These are phyloP conservation scores for Casaregolazyma lundiana DNA, from an alignment of 1,139 yeast species.

Conservation along the genomic window DNA sequence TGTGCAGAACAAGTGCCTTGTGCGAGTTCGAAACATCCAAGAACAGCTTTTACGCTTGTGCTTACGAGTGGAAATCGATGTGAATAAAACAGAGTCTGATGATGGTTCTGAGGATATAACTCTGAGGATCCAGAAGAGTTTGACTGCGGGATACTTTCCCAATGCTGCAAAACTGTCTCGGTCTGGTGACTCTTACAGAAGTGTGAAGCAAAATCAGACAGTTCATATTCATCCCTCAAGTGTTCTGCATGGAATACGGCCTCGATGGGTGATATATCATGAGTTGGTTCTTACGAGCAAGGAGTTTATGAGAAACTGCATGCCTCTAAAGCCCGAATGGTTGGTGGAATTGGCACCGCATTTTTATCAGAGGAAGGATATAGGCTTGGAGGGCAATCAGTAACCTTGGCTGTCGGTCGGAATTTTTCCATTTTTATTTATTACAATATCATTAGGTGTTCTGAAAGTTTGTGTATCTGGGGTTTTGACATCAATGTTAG, in stretches of 20 bases:
- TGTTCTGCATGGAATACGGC: conserved; percentile 53
- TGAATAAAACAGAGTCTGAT: conserved; percentile 25
- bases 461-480: too few species aligned
- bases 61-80: conserved; percentile 49
- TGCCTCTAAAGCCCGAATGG: conserved; percentile 67
- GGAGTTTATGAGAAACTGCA: conserved; percentile 85
- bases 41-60: conserved; percentile 66
- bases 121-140: conserved; percentile 55
- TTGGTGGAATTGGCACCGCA: conserved; percentile 62
- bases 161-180: conserved; percentile 67
- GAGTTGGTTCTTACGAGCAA: conserved; percentile 82
- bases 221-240: conserved; percentile 86
- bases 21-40: conserved; percentile 66
- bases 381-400: conserved; percentile 5
- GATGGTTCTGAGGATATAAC: conserved; percentile 22
- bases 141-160: conserved; percentile 79
- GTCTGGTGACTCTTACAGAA: conserved; percentile 66
- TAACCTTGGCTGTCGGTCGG: neutral
- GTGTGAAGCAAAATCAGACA: conserved; percentile 57
- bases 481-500: too few species aligned
- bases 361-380: conserved; percentile 34
- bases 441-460: too few species aligned
- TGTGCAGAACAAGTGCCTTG: conserved; percentile 68
- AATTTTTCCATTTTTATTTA: neutral
- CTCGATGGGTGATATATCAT: conserved; percentile 68